Conservation (phyloP, 768 basidiomycete species). For the Auriscalpium microsporum region DNA sequence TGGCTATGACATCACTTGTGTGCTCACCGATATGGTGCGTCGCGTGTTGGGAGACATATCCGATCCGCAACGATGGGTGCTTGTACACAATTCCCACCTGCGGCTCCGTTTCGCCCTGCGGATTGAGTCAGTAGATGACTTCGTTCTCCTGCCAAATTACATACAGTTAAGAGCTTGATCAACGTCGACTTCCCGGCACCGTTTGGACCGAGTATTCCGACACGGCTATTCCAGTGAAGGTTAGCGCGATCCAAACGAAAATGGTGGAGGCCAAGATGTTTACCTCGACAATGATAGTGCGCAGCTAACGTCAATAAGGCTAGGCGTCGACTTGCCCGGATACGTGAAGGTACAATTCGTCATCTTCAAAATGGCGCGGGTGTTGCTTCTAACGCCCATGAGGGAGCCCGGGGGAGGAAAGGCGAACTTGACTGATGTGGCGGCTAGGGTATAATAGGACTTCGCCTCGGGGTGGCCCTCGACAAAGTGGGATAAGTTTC, state of each 20-base stretch:
- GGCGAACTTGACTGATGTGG: conserved; percentile 87
- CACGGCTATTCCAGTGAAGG: conserved; percentile 47
- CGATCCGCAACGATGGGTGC: conserved; percentile 88
- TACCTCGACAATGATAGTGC: conserved; percentile 88
- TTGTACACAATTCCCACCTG: conserved; percentile 91
- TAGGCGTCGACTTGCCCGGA: conserved; percentile 73
- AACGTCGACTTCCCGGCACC: conserved; percentile 95
- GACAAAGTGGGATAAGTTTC: conserved; percentile 88
- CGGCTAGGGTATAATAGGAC: conserved; percentile 94
- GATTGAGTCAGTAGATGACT: neutral
- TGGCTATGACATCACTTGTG: conserved; percentile 4
- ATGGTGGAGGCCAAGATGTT: conserved; percentile 16
- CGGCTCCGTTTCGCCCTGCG: conserved; percentile 81
- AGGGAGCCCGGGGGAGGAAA: conserved; percentile 94
- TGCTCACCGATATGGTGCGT: conserved; percentile 84
- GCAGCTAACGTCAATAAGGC: conserved; percentile 82
- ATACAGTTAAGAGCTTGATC: conserved; percentile 84
- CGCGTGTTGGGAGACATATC: conserved; percentile 96
- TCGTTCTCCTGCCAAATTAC: conserved; percentile 15
- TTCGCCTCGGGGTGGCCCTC: conserved; percentile 86
- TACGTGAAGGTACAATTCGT: conserved; percentile 90
- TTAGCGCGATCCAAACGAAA: conserved; percentile 3
- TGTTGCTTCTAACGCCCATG: conserved; percentile 95
- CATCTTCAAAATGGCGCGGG: conserved; percentile 92
- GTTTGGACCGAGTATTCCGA: conserved; percentile 88